Percentiles rank a stretch among this genome's conserved stretches.
Evolutionary conservation across 1,284 basidiomycete genomes (phyloP).

Genomic region (Heliocybe sulcata): DNA sequence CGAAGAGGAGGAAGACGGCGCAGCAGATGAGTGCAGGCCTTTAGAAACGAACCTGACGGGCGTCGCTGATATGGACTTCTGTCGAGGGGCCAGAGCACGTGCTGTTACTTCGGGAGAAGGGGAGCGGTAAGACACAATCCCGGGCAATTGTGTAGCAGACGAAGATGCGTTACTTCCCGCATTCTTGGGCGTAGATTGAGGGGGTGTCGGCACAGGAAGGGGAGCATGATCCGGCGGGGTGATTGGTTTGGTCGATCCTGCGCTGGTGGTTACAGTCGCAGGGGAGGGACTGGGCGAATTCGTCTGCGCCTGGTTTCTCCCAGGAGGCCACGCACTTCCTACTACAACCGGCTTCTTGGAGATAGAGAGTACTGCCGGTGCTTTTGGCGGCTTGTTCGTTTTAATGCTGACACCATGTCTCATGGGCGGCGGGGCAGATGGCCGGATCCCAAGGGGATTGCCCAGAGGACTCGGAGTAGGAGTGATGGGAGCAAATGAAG

Average conservation of each 20-base stretch:
- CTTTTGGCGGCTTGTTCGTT: not conserved
- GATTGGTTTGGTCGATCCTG: not conserved
- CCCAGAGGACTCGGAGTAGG: slow-evolving; percentile 30
- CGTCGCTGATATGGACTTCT: not conserved
- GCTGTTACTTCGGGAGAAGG: slow-evolving; percentile 20
- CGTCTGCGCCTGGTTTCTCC: slow-evolving; percentile 11
- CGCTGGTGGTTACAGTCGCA: slow-evolving; percentile 9
- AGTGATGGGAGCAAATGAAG: slow-evolving; percentile 21
- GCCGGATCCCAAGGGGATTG: slow-evolving; percentile 45
- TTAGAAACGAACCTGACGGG: not conserved
- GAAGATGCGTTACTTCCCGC: not conserved
- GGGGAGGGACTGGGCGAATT: slow-evolving; percentile 5
- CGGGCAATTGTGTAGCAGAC: slow-evolving; percentile 25
- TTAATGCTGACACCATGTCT: not conserved
- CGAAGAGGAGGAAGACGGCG: slow-evolving; percentile 3
- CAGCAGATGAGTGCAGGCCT: not conserved
- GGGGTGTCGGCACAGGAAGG: not conserved
- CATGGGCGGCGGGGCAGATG: not conserved
- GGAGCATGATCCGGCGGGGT: not conserved
- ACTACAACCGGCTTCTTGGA: slow-evolving; percentile 22
- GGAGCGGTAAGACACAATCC: slow-evolving; percentile 26
- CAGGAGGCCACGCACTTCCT: slow-evolving; percentile 27
- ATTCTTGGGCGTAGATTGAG: not conserved
- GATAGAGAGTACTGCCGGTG: not conserved
- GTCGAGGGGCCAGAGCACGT: not conserved